Base-by-base conservation (phyloP, 2,329 filamentous ascomycete species). In the Scolecobasidium constrictum region DNA sequence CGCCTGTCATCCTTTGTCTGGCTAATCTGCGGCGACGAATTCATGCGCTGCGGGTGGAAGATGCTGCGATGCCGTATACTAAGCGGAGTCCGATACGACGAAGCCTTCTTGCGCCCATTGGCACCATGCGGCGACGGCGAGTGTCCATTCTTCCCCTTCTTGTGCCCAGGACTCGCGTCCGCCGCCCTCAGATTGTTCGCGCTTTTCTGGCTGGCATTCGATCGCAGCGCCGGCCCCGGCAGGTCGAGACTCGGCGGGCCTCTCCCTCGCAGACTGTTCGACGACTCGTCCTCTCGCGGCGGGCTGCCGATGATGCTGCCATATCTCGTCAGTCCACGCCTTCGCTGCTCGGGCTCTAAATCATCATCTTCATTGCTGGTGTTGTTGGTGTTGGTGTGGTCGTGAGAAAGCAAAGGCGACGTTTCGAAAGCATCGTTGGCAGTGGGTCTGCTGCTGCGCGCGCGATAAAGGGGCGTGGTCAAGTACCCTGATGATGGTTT, bases 221-320 rank as follows among this genome's bases (percentile, higher is more conserved):
- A 21, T n/a, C 15, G 42, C 16, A 80, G 52, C 3, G 78, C 78
- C 20, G 79, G 77, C 44, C 71, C 76, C 3, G 79, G 79, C 13
- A 83, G 66, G 50, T 75, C 68, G 16, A 83, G 65, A 0, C 68
- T 69, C 13, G 70, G 68, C 21, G 70, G 65, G 17, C 56, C 51
- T 23, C 43, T 49, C 58, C 57, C 38, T 6, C 34, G 17, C n/a
- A 26, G 20, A 31, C 39, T 61, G 28, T 40, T 20, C 47, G 35
- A 28, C n/a, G 20, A 41, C 7, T 21, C 17, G 15, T 13, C 19
- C 15, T 33, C 23, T 18, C 26, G 26, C 4, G 68, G 69, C 2
- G 74, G 74, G 20, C 72, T 73, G 5, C 70, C 68, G 7, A 78
- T 60, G 50, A 82, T 80, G 54, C 77, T 81, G 36, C 78, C 78